phyloP scores from a whole-genome alignment of 768 basidiomycete genomes.

The Amanita thiersii region DNA sequence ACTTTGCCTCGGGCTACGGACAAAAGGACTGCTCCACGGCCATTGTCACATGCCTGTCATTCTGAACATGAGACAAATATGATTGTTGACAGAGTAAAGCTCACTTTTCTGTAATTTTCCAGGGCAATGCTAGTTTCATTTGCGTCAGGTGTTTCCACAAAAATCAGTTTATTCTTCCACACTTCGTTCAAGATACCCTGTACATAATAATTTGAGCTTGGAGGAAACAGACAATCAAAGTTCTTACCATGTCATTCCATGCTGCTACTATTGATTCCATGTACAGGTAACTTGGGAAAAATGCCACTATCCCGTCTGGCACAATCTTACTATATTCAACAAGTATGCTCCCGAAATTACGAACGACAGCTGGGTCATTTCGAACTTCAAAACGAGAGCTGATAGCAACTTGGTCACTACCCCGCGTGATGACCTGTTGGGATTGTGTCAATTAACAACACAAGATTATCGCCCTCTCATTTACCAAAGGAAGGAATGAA shows the following conservation, averaged over 20 bases:
- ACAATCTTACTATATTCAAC: slow-evolving; percentile 98
- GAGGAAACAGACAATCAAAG: background rate
- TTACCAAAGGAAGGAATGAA: slow-evolving; percentile 88
- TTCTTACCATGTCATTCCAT: slow-evolving; percentile 99
- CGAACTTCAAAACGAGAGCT: slow-evolving; percentile 98
- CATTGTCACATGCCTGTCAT: slow-evolving; percentile 91
- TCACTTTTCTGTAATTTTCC: slow-evolving; percentile 91
- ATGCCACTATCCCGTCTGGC: slow-evolving; percentile 96
- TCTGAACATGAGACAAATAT: slow-evolving; percentile 7
- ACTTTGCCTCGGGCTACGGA: slow-evolving; percentile 99
- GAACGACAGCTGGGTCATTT: slow-evolving; percentile 97
- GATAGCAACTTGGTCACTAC: slow-evolving; percentile 97
- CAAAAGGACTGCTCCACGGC: slow-evolving; percentile 90
- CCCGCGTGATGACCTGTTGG: slow-evolving; percentile 87
- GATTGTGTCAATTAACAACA: background rate
- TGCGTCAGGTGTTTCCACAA: slow-evolving; percentile 98
- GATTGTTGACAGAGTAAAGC: slow-evolving; percentile 10
- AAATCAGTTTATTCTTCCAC: slow-evolving; percentile 99
- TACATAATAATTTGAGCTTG: background rate
- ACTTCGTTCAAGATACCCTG: slow-evolving; percentile 99
- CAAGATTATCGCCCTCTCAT: slow-evolving; percentile 20
- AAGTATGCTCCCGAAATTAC: slow-evolving; percentile 97
- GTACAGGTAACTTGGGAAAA: slow-evolving; percentile 98
- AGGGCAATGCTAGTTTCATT: slow-evolving; percentile 97
- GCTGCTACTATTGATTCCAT: slow-evolving; percentile 99